Evolutionary conservation across 192 early-diverging fungal species (phyloP), one percentile per base, ranked within the genome.

Genomic region (Dissophora ornata): DNA sequence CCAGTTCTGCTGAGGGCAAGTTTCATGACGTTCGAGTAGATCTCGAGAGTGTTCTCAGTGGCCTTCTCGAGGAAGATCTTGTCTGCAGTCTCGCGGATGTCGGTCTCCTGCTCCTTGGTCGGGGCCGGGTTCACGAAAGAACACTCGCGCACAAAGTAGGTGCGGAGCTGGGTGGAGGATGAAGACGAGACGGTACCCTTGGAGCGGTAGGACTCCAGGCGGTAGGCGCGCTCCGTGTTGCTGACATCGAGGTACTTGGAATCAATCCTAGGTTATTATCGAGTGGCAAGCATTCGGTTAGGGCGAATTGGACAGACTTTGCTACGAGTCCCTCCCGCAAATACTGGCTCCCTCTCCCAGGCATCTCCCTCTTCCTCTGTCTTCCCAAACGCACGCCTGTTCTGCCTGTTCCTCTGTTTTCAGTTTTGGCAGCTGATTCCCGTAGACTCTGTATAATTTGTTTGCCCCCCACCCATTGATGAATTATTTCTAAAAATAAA

Each of bases 191-290:
- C 96, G 48, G 90, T 96, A 36, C 95, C 96, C 62, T 88, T 89
- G 62, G 97, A 98, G 75, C 96, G 95, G 66, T 96, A 99, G n/a
- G 94, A 93, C 81, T 99, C 97, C 15, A 99, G 79, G 53, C 97
- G 94, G 84, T 90, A 99, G 21, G 96, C 93, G 18, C 81, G 69
- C 46, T 80, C 60, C 16, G 85, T 83, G 53, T 84, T 86, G 70
- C 89, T 91, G 71, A 83, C 79, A 78, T 99, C 96, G 45, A 99
- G 84, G 79, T 93, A 99, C 77, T 93, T 92, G 38, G 83, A 75
- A 78, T 99, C 97, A 62, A 99, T 97, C 62, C 91, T 92, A 68
- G 32, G 36, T 25, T 54, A 26, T 41, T 22, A 33, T 33, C 8
- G n/a, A 45, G 18, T n/a, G n/a, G n/a, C n/a, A n/a, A n/a, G n/a